phyloP scores from a whole-genome alignment of 2,329 filamentous ascomycete genomes.

The Davidsoniella australis region DNA sequence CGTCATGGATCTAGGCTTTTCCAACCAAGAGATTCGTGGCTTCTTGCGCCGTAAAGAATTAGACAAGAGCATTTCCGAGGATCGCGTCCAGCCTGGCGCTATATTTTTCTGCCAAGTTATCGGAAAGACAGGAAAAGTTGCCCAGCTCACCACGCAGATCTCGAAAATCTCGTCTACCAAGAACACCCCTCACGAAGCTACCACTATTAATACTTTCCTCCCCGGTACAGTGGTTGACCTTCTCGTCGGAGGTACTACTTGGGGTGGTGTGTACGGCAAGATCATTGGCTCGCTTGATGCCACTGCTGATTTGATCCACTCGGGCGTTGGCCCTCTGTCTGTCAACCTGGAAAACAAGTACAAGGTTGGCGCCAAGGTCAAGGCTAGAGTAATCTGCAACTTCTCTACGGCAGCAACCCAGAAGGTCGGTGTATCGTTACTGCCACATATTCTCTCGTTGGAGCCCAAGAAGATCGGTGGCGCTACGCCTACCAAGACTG shows the following conservation, averaged over 20 bases:
- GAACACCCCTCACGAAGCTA: slow-evolving; percentile 54
- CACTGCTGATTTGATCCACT: slow-evolving; percentile 81
- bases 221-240: slow-evolving; percentile 84
- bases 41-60: slow-evolving; percentile 80
- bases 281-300: slow-evolving; percentile 83
- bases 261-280: slow-evolving; percentile 69
- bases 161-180: slow-evolving; percentile 50
- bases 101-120: slow-evolving; percentile 73
- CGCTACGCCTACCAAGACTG: slow-evolving; percentile 34
- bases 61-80: slow-evolving; percentile 44
- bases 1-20: slow-evolving; percentile 78
- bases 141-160: slow-evolving; percentile 66
- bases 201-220: slow-evolving; percentile 76
- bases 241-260: slow-evolving; percentile 57
- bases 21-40: slow-evolving; percentile 49
- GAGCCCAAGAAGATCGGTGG: slow-evolving; percentile 25
- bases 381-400: slow-evolving; percentile 73
- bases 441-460: slow-evolving; percentile 67
- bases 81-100: slow-evolving; percentile 60
- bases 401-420: slow-evolving; percentile 57
- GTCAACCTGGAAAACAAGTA: slow-evolving; percentile 59
- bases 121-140: slow-evolving; percentile 63
- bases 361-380: slow-evolving; percentile 69
- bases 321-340: slow-evolving; percentile 53
- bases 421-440: slow-evolving; percentile 73